phyloP scores from a whole-genome alignment of 1,284 basidiomycete genomes.

The Microbotryomycetes sp. region DNA sequence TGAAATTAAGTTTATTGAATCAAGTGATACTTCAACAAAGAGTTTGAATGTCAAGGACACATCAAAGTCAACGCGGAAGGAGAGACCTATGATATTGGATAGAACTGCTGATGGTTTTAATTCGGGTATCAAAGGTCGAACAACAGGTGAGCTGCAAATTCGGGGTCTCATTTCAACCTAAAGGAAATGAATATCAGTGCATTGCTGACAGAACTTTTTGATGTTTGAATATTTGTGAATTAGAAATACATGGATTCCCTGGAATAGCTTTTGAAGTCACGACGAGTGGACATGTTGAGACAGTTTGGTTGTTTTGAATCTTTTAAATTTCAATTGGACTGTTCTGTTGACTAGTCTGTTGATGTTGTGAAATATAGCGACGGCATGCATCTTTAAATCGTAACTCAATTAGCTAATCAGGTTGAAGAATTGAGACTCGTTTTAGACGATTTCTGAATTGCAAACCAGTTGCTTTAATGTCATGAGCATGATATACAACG shows the following conservation, averaged over 20 bases:
- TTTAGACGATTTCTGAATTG: too few species aligned
- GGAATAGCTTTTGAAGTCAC: constrained; percentile 37
- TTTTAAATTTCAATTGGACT: too few species aligned
- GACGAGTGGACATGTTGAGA: constrained; percentile 33
- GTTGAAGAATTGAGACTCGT: too few species aligned
- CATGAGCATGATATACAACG: too few species aligned
- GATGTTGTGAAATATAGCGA: too few species aligned
- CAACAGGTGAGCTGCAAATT: constrained; percentile 31
- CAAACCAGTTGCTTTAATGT: too few species aligned
- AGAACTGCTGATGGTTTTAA: constrained; percentile 30
- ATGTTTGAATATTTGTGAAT: too few species aligned
- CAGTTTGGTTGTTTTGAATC: constrained; percentile 37
- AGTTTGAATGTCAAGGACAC: neutral
- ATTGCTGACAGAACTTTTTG: neutral
- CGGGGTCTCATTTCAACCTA: too few species aligned
- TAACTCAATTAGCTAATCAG: too few species aligned
- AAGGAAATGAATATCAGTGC: neutral
- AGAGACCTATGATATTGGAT: constrained; percentile 36
- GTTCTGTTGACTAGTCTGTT: too few species aligned
- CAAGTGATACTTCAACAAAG: neutral
- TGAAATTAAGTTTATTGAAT: neutral
- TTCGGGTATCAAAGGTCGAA: constrained; percentile 21
- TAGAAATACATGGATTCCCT: constrained; percentile 36
- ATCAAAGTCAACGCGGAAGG: neutral
- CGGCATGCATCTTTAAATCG: too few species aligned